phyloP scores from a whole-genome alignment of 805 yeast species.

The Trichomonascus vanleenenianus region DNA sequence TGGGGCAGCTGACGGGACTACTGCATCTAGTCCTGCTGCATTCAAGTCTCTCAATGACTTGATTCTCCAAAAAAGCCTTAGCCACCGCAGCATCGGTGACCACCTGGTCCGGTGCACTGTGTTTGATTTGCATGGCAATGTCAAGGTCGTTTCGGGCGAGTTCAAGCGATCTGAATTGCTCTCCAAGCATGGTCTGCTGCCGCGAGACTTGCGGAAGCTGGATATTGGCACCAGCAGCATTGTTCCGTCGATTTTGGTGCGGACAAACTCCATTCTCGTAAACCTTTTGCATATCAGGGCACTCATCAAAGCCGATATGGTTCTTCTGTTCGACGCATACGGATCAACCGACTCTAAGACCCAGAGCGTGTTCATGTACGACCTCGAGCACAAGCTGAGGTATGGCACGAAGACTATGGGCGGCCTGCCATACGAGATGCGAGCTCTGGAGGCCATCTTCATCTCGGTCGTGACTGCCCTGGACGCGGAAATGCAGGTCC shows the following conservation, averaged over 20 bases:
- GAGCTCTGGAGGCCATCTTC: slow-evolving; percentile 84
- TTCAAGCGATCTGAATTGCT: slow-evolving; percentile 69
- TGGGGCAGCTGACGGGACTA: no score
- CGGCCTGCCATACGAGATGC: slow-evolving; percentile 74
- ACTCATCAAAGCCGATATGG: slow-evolving; percentile 68
- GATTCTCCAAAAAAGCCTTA: slow-evolving; percentile 18
- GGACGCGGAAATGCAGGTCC: slow-evolving; percentile 81
- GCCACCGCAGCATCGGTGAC: slow-evolving; percentile 15
- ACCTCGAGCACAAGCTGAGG: slow-evolving; percentile 62
- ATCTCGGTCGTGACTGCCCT: slow-evolving; percentile 71
- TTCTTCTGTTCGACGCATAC: slow-evolving; percentile 76
- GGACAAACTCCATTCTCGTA: slow-evolving; percentile 69
- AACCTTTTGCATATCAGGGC: slow-evolving; percentile 87
- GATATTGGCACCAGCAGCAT: slow-evolving; percentile 77
- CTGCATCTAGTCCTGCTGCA: no score
- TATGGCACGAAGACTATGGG: slow-evolving; percentile 28
- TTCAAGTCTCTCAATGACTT: slow-evolving; percentile 10
- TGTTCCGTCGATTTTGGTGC: slow-evolving; percentile 80
- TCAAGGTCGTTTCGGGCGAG: slow-evolving; percentile 60
- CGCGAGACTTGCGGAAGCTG: slow-evolving; percentile 84
- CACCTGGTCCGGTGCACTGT: slow-evolving; percentile 69
- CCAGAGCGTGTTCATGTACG: slow-evolving; percentile 72
- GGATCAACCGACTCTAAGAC: slow-evolving; percentile 52
- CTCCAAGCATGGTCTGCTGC: slow-evolving; percentile 67
- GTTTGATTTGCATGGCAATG: slow-evolving; percentile 62